phyloP scores from a whole-genome alignment of 1,284 basidiomycete genomes.

The Microbotryomycetes sp. region DNA sequence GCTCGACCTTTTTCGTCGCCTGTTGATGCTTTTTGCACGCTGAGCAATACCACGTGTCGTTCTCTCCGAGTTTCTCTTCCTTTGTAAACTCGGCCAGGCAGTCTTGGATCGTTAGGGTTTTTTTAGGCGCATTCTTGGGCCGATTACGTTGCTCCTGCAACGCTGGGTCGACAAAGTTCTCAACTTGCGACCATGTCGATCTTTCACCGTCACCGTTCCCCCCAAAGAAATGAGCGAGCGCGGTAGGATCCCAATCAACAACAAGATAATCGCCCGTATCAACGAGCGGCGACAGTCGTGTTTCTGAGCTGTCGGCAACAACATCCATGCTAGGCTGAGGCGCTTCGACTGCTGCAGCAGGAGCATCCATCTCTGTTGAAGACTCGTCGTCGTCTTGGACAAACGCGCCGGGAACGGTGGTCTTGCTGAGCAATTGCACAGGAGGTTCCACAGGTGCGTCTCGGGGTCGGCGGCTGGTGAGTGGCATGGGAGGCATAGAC shows the following conservation, averaged over 20 bases:
- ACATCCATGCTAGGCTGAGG: slow-evolving; percentile 36
- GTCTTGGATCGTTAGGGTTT: slow-evolving; percentile 72
- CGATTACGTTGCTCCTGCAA: slow-evolving; percentile 53
- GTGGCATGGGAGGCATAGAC: slow-evolving; percentile 35
- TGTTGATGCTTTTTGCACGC: slow-evolving; percentile 96
- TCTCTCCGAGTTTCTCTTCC: slow-evolving; percentile 88
- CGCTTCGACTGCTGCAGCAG: background rate
- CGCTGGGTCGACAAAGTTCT: slow-evolving; percentile 53
- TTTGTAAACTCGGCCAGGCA: slow-evolving; percentile 94
- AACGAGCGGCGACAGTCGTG: slow-evolving; percentile 48
- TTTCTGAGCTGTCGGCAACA: slow-evolving; percentile 35
- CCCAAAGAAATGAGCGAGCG: slow-evolving; percentile 68
- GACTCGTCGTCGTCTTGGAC: slow-evolving; percentile 21
- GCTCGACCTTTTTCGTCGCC: slow-evolving; percentile 94
- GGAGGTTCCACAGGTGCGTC: slow-evolving; percentile 47
- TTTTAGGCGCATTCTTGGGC: slow-evolving; percentile 37
- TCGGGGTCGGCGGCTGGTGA: background rate
- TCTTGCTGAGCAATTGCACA: slow-evolving; percentile 42
- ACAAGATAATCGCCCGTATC: slow-evolving; percentile 67
- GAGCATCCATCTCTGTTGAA: slow-evolving; percentile 43
- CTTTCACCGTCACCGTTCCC: slow-evolving; percentile 28
- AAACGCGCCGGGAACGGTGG: slow-evolving; percentile 19
- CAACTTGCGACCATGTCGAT: background rate
- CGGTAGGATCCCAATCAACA: slow-evolving; percentile 72
- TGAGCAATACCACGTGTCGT: slow-evolving; percentile 98